Evolutionary conservation across 305 asterid species (phyloP).

Genomic region (Fraxinus latifolia): DNA sequence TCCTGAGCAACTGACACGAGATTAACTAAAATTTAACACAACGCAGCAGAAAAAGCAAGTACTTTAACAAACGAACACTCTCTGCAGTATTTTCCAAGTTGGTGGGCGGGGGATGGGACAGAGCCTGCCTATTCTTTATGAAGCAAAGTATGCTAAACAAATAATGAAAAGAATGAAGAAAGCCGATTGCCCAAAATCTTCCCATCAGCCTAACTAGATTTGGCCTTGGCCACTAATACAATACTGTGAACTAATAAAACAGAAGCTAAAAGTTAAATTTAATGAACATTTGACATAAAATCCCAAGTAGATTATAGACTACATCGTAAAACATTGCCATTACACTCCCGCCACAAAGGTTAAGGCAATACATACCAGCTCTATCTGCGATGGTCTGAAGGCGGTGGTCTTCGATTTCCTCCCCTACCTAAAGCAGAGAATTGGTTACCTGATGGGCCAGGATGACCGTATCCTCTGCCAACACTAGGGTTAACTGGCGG

Average conservation of each 20-base stretch:
- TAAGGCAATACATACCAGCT: neutral
- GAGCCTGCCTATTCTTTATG: neutral
- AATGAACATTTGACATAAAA: neutral
- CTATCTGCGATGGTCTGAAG: conserved; percentile 49
- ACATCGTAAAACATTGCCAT: conserved; percentile 19
- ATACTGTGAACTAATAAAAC: neutral
- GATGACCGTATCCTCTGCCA: conserved; percentile 47
- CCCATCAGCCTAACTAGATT: neutral
- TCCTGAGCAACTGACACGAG: neutral
- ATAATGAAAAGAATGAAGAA: neutral
- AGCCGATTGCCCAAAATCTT: neutral
- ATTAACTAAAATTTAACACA: neutral
- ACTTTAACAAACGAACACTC: neutral
- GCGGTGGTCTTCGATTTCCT: conserved; percentile 58
- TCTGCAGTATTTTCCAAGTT: neutral
- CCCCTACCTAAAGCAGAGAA: conserved; percentile 62
- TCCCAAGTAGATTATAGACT: neutral
- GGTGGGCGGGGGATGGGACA: neutral
- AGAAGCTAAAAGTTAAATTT: neutral
- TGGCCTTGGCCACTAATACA: neutral
- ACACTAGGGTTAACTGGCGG: conserved; percentile 36
- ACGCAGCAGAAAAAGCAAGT: neutral
- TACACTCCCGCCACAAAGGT: neutral
- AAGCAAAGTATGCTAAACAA: neutral
- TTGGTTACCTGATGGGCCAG: conserved; percentile 57